Evolutionary conservation across 495 filamentous ascomycete species (phyloP).

Genomic region (Aspergillus biplanus): DNA sequence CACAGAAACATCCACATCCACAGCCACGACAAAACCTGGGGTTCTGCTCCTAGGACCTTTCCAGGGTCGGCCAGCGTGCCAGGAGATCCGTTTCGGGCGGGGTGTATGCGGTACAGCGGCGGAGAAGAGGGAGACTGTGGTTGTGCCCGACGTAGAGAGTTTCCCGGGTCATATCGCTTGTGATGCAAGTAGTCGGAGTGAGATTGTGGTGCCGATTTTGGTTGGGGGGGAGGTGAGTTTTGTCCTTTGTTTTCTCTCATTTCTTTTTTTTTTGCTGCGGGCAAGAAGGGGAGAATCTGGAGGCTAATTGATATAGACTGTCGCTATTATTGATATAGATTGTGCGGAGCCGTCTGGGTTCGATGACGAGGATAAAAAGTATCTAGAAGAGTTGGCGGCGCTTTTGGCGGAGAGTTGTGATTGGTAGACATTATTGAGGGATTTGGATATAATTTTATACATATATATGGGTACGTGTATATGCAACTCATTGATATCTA

Average conservation of each 20-base stretch:
- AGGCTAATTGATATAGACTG: constrained; percentile 51
- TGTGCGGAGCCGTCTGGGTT: constrained; percentile 74
- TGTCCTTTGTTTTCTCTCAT: not conserved
- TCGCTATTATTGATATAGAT: constrained; percentile 89
- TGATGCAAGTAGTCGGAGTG: constrained; percentile 78
- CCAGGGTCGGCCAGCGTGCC: constrained; percentile 86
- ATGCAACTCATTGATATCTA: not conserved
- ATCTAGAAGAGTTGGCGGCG: constrained; percentile 69
- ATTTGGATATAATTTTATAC: not conserved
- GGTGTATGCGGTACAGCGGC: constrained; percentile 89
- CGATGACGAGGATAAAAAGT: constrained; percentile 70
- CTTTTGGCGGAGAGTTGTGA: constrained; percentile 71
- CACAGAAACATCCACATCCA: constrained; percentile 26
- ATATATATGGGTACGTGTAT: not conserved
- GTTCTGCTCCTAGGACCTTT: constrained; percentile 82
- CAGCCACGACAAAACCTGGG: constrained; percentile 21
- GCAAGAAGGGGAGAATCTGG: not conserved
- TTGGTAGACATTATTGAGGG: constrained; percentile 53
- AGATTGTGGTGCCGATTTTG: constrained; percentile 88
- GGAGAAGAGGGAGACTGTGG: constrained; percentile 59
- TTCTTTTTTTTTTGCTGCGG: constrained; percentile 9
- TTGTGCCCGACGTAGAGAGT: constrained; percentile 73
- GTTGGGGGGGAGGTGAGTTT: constrained; percentile 56
- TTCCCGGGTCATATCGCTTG: constrained; percentile 95
- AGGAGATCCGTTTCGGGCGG: constrained; percentile 75